These are phyloP conservation scores for Setomelanomma holmii DNA, from an alignment of 2,329 filamentous ascomycete species.

Conservation along the genomic window DNA sequence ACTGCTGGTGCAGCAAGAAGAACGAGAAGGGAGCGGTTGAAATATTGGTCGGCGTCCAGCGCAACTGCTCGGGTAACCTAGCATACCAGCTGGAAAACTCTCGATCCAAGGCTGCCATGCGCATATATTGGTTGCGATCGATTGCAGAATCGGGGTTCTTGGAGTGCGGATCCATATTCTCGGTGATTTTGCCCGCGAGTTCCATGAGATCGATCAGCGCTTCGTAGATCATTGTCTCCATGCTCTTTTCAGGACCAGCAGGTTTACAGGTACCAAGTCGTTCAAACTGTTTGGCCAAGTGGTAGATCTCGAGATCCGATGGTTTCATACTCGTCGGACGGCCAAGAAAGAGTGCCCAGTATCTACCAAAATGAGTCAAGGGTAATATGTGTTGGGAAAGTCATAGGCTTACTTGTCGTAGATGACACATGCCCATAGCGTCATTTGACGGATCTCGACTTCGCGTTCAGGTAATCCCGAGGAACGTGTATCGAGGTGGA, in stretches of 20 bases:
- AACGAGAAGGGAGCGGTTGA: conserved; percentile 50
- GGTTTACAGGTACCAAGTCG: conserved; percentile 50
- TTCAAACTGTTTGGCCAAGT: conserved; percentile 56
- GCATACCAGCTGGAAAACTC: conserved; percentile 64
- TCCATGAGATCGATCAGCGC: conserved; percentile 64
- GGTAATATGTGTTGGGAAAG: not conserved
- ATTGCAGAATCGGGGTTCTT: conserved; percentile 40
- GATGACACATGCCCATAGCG: conserved; percentile 60
- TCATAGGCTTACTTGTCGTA: conserved; percentile 55
- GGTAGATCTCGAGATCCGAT: conserved; percentile 59
- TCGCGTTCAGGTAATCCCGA: conserved; percentile 57
- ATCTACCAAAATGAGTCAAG: conserved; percentile 17
- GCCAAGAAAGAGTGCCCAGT: conserved; percentile 64
- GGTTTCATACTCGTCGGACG: conserved; percentile 62
- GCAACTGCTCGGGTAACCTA: conserved; percentile 56
- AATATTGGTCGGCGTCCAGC: conserved; percentile 47
- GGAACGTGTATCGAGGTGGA: conserved; percentile 56
- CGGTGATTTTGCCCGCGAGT: conserved; percentile 60
- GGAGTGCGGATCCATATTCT: conserved; percentile 48
- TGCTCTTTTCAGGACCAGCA: conserved; percentile 42
- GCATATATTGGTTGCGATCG: conserved; percentile 58
- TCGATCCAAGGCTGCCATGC: conserved; percentile 60
- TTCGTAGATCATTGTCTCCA: conserved; percentile 57
- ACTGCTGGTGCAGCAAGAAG: conserved; percentile 64
- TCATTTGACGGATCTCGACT: conserved; percentile 59